These are phyloP conservation scores for Neurospora sp. DNA, from an alignment of 2,329 filamentous ascomycete species.

Conservation along the genomic window DNA sequence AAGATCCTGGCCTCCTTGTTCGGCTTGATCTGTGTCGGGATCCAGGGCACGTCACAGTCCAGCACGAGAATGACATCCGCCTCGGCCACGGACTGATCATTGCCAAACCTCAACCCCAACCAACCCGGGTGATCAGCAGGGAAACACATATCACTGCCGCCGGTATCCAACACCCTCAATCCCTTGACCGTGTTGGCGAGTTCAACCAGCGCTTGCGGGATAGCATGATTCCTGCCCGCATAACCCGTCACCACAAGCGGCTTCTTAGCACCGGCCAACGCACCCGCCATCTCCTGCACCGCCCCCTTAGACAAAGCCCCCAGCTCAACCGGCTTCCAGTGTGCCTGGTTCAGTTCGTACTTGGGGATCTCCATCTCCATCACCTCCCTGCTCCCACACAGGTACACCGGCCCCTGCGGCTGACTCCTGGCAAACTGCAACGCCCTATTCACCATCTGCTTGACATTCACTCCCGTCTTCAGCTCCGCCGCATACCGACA, in stretches of 20 bases:
- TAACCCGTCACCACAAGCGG: constrained; percentile 66
- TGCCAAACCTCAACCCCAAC: constrained; percentile 63
- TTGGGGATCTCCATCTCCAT: constrained; percentile 78
- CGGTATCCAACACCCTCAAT: constrained; percentile 63
- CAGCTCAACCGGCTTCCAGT: constrained; percentile 63
- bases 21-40: constrained; percentile 62
- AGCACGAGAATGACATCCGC: constrained; percentile 80
- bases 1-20: constrained; percentile 42
- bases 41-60: constrained; percentile 90
- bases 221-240: constrained; percentile 55
- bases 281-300: constrained; percentile 49
- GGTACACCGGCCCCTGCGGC: constrained; percentile 70
- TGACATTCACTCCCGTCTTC: constrained; percentile 74
- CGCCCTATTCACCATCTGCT: constrained; percentile 80
- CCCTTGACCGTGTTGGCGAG: constrained; percentile 59
- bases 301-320: constrained; percentile 45
- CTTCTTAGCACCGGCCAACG: constrained; percentile 51
- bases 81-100: constrained; percentile 60
- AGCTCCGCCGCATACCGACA: constrained; percentile 77
- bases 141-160: constrained; percentile 74
- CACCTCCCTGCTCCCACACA: constrained; percentile 67
- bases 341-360: constrained; percentile 55
- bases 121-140: constrained; percentile 59
- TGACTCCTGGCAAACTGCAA: constrained; percentile 71
- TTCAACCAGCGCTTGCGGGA: constrained; percentile 51